Evolutionary conservation across 202 grass and related monocot genomes (phyloP).

Genomic region (Schoenoplectus tabernaemontani): DNA sequence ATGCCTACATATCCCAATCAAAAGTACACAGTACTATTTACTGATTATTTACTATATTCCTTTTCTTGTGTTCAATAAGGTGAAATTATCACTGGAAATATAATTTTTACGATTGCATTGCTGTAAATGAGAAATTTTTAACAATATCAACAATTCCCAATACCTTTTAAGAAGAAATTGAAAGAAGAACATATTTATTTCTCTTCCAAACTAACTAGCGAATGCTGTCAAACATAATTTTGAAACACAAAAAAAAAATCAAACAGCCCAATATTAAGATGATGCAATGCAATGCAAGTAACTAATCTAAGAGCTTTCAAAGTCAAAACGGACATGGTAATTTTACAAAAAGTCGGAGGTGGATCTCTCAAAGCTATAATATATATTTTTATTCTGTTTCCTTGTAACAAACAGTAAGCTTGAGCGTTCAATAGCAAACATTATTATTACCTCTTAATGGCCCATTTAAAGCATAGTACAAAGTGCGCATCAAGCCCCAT

Average conservation of each 20-base stretch:
- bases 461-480: conserved; percentile 2
- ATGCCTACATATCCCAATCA: neutral
- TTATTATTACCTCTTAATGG: conserved; percentile 10
- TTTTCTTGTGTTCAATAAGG: neutral
- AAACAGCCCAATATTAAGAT: neutral
- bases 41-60: neutral
- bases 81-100: neutral
- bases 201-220: neutral
- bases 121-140: neutral
- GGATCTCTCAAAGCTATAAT: neutral
- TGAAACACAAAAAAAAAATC: neutral
- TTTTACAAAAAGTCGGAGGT: neutral
- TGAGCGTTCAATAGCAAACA: neutral
- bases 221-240: neutral
- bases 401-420: neutral
- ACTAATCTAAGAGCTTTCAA: neutral
- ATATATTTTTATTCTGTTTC: neutral
- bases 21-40: neutral
- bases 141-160: neutral
- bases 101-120: neutral
- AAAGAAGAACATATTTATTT: neutral
- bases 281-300: neutral
- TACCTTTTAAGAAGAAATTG: neutral
- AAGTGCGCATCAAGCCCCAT: neutral
- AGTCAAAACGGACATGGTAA: neutral